Evolutionary conservation across 2,329 filamentous ascomycete species (phyloP), one percentile per base, ranked within the genome.

Genomic region (Aspergillus oerlinghausenensis): DNA sequence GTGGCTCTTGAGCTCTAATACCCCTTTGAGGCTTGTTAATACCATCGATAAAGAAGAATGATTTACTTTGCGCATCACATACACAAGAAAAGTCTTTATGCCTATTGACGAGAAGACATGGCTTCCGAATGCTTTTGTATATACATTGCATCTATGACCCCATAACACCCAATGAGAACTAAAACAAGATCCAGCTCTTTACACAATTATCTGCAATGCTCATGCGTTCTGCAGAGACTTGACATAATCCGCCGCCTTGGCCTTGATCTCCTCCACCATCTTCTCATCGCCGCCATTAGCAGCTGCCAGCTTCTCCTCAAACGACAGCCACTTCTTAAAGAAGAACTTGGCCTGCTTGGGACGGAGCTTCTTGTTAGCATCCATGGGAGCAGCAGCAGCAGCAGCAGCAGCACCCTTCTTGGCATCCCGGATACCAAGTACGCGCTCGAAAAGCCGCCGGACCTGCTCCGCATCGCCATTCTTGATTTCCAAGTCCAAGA

Each of bases 251-350:
- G 81, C 82, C 52, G 89, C 89, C 71, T 85, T 81, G 19, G 83
- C 86, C 70, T 85, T 86, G 49, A 92, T 89, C 64, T 81, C 83
- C 70, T 90, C 88, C 50, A 85, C 80, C 64, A 82, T 84, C 79
- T 89, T 90, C 60, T 81, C 78, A 68, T 87, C 84, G 1, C 89
- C 90, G 57, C 84, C 67, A 49, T 72, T 71, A 17, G 63, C 64
- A 32, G 65, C 64, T 21, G 65, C 70, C 25, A 73, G 77, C 71
- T 82, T 83, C 75, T 88, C 86, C 79, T 99, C 94, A 84, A 91
- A 97, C 64, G 88, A 85, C 56, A 88, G 84, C 94, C 94, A 99
- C 65, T 89, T 84, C 77, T 90, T 90, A 77, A 97, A 99, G 80
- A 96, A 90, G 69, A 86, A 88, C 77, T 88, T 87, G 17, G 92